Conservation (phyloP, 768 basidiomycete species). For the Cystofilobasidium bisporidii region DNA sequence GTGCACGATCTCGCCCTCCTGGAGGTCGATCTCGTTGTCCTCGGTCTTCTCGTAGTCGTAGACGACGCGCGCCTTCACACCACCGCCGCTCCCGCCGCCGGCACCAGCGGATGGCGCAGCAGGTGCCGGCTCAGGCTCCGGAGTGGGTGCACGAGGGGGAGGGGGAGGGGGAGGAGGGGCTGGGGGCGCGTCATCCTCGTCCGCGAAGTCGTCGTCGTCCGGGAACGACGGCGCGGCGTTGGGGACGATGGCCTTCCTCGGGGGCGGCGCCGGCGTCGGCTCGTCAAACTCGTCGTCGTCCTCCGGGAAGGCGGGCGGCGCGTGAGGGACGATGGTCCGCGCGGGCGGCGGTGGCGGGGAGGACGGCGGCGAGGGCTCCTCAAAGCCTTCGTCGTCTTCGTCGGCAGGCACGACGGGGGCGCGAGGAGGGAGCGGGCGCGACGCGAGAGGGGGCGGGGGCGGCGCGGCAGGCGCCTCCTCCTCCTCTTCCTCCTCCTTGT, state of each 20-base stretch:
- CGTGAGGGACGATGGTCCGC: slow-evolving; percentile 6
- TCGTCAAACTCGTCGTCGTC: slow-evolving; percentile 40
- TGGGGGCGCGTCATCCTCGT: slow-evolving; percentile 2
- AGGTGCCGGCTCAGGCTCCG: slow-evolving; percentile 7
- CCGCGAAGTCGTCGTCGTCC: slow-evolving; percentile 21
- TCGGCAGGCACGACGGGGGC: slow-evolving; percentile 4
- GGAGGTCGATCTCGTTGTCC: slow-evolving; percentile 64
- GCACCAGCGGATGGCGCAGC: background rate
- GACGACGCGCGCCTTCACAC: slow-evolving; percentile 61
- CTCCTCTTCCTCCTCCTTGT: slow-evolving; percentile 17
- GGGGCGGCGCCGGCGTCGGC: slow-evolving; percentile 41
- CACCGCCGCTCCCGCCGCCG: slow-evolving; percentile 35
- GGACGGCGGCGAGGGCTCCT: slow-evolving; percentile 34
- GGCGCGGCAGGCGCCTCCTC: slow-evolving; percentile 1
- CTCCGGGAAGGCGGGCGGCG: slow-evolving; percentile 31
- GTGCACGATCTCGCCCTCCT: slow-evolving; percentile 43
- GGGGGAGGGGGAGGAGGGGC: slow-evolving; percentile 33
- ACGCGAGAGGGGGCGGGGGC: slow-evolving; percentile 9
- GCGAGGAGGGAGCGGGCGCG: slow-evolving; percentile 16
- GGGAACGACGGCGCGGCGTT: slow-evolving; percentile 28
- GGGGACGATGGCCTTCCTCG: slow-evolving; percentile 45
- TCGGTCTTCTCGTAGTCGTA: slow-evolving; percentile 72
- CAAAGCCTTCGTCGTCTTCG: slow-evolving; percentile 20
- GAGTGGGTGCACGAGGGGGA: slow-evolving; percentile 35
- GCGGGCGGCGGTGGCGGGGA: slow-evolving; percentile 35